Evolutionary conservation across 495 filamentous ascomycete genomes (phyloP), one percentile per base, ranked within the genome.

Genomic region (Hypoxylon perforatum): DNA sequence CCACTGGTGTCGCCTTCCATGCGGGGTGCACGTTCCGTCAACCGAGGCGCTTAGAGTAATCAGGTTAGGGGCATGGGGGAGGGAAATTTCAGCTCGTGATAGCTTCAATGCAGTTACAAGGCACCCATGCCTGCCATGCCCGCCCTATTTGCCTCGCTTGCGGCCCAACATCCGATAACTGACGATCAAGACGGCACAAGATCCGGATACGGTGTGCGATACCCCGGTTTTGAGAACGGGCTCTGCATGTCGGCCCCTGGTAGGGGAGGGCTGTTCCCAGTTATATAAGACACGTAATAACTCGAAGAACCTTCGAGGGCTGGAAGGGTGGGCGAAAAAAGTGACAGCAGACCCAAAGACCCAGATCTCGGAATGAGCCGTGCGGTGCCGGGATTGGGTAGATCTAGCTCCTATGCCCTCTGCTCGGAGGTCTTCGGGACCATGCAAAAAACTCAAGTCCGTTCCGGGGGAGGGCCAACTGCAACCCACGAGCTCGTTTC

Each of bases 141-240:
- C 18, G 21, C 18, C 21, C n/a, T 30, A n/a, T 22, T 33, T 33
- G 14, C 46, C 23, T 14, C 4, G 18, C 22, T 15, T 30, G 5
- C 23, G 17, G 14, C 39, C 47, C 18, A 36, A 19, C 15, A 42
- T 42, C 9, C 19, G 48, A 41, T 14, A 18, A 28, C n/a, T 14
- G 45, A 33, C 36, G 19, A 23, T 52, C 23, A 56, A 22, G n/a
- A 44, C 42, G 12, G 12, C 23, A 28, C 25, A 10, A 53, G 47
- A 51, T 46, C 60, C 65, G 65, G 63, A 69, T 69, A 69, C 65
- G 65, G 63, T 38, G 35, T n/a, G n/a, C 12, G 35, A n/a, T 46
- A 48, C 3, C 46, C 7, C 51, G n/a, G 38, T 61, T 46, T 23
- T 36, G 23, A 17, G 36, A 17, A 41, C 3, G 42, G 11, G 12